Conservation (phyloP, 2,329 filamentous ascomycete genomes). For the Ampelomyces quisqualis region DNA sequence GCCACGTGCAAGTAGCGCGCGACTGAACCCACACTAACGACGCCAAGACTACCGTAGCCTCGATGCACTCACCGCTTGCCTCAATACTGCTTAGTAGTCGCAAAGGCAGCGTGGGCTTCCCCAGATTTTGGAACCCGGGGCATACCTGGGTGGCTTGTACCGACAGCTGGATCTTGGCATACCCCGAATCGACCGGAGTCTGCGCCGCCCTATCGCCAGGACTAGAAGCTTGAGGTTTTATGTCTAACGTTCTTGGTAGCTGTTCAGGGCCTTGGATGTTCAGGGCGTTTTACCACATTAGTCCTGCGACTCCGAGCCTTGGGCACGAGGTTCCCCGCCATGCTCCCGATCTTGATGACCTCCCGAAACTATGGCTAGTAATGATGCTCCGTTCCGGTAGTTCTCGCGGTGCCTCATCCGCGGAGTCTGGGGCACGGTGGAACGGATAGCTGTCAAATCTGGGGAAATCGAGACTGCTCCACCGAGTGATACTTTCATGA, state of each 20-base stretch:
- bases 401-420: constrained; percentile 2
- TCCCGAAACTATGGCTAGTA: constrained; percentile 8
- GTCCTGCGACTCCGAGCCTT: constrained; percentile 1
- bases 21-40: constrained; percentile 5
- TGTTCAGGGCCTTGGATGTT: constrained; percentile 2
- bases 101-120: constrained; percentile 1
- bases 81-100: neutral
- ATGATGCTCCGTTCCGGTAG: no score
- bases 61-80: neutral
- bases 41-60: constrained; percentile 4
- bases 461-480: constrained; percentile 13
- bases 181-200: constrained; percentile 4
- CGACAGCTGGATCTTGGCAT: neutral
- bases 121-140: constrained; percentile 8
- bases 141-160: constrained; percentile 1
- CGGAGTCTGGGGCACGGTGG: constrained; percentile 15
- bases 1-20: constrained; percentile 11
- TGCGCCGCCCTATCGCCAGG: constrained; percentile 5
- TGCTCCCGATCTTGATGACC: constrained; percentile 1
- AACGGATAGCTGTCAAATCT: constrained; percentile 10
- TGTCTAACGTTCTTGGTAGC: neutral
- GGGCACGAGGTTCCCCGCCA: constrained; percentile 2
- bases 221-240: constrained; percentile 4
- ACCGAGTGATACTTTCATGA: constrained; percentile 4
- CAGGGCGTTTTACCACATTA: constrained; percentile 3